Evolutionary conservation across 805 yeast species (phyloP), one percentile per base, ranked within the genome.

Genomic region (Wickerhamomyces sydowiorum): DNA sequence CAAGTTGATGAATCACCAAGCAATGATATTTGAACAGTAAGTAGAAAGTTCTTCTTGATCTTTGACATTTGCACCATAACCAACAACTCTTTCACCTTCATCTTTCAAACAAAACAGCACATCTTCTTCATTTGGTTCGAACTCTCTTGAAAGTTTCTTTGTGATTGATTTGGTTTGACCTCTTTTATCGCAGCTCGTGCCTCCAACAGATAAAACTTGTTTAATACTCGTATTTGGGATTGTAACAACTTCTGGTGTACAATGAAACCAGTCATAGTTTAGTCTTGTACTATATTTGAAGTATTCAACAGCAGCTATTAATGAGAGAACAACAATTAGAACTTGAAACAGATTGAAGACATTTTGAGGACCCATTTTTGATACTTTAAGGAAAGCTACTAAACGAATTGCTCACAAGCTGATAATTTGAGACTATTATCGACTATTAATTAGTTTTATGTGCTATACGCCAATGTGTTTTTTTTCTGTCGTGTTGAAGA

Each of bases 191-290:
- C 74, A 69, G 36, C 67, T 59, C 29, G 70, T 66, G 1, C 74
- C 73, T 34, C 74, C 74, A 18, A 56, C 52, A 7, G 72, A 64
- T 43, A 56, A 63, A 24, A 65, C 45, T 36, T 59, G 59, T 10
- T 54, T 45, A 10, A 64, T 56, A 2, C 64, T 59, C 5, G 58
- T 51, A 20, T 53, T 44, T 14, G 56, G 54, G 9, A 50, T 45
- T 9, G 45, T 43, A 20, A 58, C 56, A 9, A 54, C 47, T 7
- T 50, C 41, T 13, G 70, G 64, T 12, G 71, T 67, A 45, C 74
- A 69, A 41, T 69, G 74, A 50, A 69, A 65, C 72, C 70, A 67
- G 23, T 69, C 73, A 42, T 69, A 69, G 45, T 67, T 60, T 28
- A 58, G 52, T 45, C 56, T 60, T 2, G 73, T 67, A 17, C 63